A percentile compares a stretch with the other conserved stretches of the same genome.
phyloP scores from a whole-genome alignment of 345 rosid genomes.

The Dipteronia sinensis region DNA sequence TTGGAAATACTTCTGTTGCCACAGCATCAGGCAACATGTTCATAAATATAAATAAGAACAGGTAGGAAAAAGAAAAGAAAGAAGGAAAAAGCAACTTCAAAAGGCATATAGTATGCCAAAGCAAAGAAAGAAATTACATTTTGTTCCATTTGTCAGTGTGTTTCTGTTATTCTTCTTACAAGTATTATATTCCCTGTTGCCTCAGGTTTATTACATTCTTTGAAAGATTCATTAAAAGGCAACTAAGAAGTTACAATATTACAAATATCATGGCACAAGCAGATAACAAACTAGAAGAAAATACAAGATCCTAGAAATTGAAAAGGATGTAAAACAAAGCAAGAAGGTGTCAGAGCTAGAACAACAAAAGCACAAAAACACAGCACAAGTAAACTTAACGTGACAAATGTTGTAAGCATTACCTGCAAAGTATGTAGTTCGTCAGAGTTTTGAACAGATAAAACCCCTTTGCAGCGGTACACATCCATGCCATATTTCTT shows the following conservation, averaged over 20 bases:
- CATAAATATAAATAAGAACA: not conserved
- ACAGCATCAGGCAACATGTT: not conserved
- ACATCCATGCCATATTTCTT: slow-evolving; percentile 76
- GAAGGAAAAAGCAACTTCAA: not conserved
- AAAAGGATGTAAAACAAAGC: not conserved
- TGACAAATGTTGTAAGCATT: slow-evolving; percentile 10
- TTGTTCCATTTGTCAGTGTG: not conserved
- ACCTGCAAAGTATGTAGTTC: slow-evolving; percentile 93
- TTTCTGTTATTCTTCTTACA: not conserved
- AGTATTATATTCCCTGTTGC: not conserved
- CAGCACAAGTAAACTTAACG: slow-evolving; percentile 9
- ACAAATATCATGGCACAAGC: not conserved
- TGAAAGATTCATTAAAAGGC: not conserved
- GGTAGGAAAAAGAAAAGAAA: not conserved
- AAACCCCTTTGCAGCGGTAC: slow-evolving; percentile 91
- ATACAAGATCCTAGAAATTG: not conserved
- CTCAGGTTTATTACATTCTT: not conserved
- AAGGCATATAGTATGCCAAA: not conserved
- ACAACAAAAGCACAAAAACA: slow-evolving; percentile 4
- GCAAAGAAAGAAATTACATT: not conserved
- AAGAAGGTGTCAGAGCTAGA: not conserved
- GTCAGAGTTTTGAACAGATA: slow-evolving; percentile 64
- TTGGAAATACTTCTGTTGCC: not conserved
- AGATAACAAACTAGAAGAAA: not conserved
- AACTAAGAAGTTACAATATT: not conserved